Conservation (phyloP, 805 yeast genomes). For the Phaffomyces thermotolerans region DNA sequence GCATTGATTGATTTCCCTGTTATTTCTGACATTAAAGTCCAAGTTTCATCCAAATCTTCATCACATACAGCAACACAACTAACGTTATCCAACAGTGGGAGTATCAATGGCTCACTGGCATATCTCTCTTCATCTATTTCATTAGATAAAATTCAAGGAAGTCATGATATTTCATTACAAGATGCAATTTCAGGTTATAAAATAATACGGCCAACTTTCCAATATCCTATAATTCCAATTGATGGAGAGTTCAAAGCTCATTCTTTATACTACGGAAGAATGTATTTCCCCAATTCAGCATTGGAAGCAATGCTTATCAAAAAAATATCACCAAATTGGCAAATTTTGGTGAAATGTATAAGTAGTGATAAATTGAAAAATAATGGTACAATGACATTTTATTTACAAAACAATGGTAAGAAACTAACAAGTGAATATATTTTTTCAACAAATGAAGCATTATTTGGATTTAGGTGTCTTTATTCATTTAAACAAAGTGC, state of each 20-base stretch:
- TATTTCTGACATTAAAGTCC: slow-evolving; percentile 60
- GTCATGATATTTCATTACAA: slow-evolving; percentile 50
- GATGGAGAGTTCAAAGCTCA: slow-evolving; percentile 17
- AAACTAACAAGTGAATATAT: slow-evolving; percentile 64
- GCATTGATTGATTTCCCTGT: slow-evolving; percentile 63
- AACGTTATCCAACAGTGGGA: slow-evolving; percentile 54
- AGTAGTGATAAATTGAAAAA: slow-evolving; percentile 53
- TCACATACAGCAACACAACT: slow-evolving; percentile 65
- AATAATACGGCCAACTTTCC: slow-evolving; percentile 40
- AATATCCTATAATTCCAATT: neutral
- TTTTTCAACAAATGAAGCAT: slow-evolving; percentile 76
- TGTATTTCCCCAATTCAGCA: slow-evolving; percentile 81
- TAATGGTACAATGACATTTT: slow-evolving; percentile 55
- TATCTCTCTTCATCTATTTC: slow-evolving; percentile 68
- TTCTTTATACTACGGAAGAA: slow-evolving; percentile 69
- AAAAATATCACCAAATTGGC: slow-evolving; percentile 51
- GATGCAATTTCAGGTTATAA: slow-evolving; percentile 65
- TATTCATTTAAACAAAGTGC: slow-evolving; percentile 48
- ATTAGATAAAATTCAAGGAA: slow-evolving; percentile 41
- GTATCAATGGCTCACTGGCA: slow-evolving; percentile 75
- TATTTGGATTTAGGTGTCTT: slow-evolving; percentile 73
- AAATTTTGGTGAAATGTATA: slow-evolving; percentile 65
- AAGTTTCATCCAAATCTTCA: slow-evolving; percentile 64
- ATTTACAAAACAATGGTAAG: slow-evolving; percentile 61
- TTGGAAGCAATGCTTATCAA: slow-evolving; percentile 82